Conservation (phyloP, 495 filamentous ascomycete species). For the Apodospora peruviana region DNA sequence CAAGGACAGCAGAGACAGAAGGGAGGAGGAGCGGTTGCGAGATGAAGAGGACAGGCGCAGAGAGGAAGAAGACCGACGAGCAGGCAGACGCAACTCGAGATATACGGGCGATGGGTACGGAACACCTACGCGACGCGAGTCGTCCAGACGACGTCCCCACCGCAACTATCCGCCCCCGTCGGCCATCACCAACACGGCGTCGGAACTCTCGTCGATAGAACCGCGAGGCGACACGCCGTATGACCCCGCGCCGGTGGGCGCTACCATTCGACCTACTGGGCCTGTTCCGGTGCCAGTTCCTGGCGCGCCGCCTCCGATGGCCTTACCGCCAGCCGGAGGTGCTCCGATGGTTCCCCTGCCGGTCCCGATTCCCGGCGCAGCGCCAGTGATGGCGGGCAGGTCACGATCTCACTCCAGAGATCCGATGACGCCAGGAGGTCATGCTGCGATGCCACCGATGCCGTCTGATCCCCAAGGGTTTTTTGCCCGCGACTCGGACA, state of each 20-base stretch:
- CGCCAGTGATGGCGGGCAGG: slow-evolving; percentile 14
- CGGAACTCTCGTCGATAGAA: slow-evolving; percentile 32
- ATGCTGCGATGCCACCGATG: slow-evolving; percentile 42
- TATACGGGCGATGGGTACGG: slow-evolving; percentile 59
- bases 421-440: slow-evolving; percentile 29
- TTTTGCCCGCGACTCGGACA: slow-evolving; percentile 56
- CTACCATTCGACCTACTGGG: slow-evolving; percentile 3
- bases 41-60: slow-evolving; percentile 60
- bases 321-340: slow-evolving; percentile 18
- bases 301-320: neutral
- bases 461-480: slow-evolving; percentile 52
- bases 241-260: slow-evolving; percentile 21
- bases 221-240: slow-evolving; percentile 24
- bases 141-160: slow-evolving; percentile 31
- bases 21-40: slow-evolving; percentile 60
- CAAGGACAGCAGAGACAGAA: slow-evolving; percentile 53
- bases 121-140: slow-evolving; percentile 46
- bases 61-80: slow-evolving; percentile 39
- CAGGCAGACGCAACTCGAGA: slow-evolving; percentile 32
- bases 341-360: slow-evolving; percentile 38
- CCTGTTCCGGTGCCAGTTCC: slow-evolving; percentile 9
- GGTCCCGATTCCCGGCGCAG: slow-evolving; percentile 15
- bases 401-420: slow-evolving; percentile 24
- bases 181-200: slow-evolving; percentile 25
- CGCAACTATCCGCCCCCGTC: slow-evolving; percentile 31